phyloP scores from a whole-genome alignment of 2,329 filamentous ascomycete species.

The Lasiodiplodia theobromae region DNA sequence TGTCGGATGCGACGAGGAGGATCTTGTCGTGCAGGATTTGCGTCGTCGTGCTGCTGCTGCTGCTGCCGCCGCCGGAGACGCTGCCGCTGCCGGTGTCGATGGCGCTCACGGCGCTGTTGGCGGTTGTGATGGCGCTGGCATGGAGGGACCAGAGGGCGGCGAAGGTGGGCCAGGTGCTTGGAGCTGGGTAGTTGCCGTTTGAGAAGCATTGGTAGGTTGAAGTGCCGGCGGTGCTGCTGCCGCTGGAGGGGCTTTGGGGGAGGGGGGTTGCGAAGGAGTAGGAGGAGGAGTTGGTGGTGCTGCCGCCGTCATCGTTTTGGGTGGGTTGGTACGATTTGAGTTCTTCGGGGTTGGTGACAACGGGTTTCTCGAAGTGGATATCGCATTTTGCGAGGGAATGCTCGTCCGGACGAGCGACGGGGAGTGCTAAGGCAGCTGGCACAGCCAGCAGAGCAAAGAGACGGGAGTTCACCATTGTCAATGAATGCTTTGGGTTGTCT shows the following conservation, averaged over 20 bases:
- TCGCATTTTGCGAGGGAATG: neutral
- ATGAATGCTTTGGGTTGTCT: neutral
- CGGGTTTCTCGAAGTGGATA: neutral
- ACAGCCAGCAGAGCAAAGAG: neutral
- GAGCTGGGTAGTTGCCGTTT: neutral
- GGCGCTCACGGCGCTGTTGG: neutral
- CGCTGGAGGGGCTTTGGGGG: neutral
- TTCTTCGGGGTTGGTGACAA: neutral
- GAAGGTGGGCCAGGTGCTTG: slow-evolving; percentile 13
- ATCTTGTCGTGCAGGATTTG: slow-evolving; percentile 15
- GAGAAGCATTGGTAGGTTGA: slow-evolving; percentile 20
- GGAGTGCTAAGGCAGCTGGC: neutral
- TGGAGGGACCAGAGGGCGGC: slow-evolving; percentile 6
- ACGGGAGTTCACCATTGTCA: neutral
- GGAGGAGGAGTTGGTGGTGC: neutral
- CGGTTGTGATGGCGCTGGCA: neutral
- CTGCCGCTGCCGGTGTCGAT: neutral
- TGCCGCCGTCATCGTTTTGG: neutral
- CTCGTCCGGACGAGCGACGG: neutral
- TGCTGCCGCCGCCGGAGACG: neutral
- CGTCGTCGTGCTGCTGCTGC: no score
- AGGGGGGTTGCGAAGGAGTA: neutral
- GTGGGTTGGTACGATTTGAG: neutral
- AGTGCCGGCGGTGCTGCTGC: neutral
- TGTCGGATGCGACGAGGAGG: slow-evolving; percentile 29